Evolutionary conservation across 2,329 filamentous ascomycete genomes (phyloP).

Genomic region (Sordariomycetes sp.): DNA sequence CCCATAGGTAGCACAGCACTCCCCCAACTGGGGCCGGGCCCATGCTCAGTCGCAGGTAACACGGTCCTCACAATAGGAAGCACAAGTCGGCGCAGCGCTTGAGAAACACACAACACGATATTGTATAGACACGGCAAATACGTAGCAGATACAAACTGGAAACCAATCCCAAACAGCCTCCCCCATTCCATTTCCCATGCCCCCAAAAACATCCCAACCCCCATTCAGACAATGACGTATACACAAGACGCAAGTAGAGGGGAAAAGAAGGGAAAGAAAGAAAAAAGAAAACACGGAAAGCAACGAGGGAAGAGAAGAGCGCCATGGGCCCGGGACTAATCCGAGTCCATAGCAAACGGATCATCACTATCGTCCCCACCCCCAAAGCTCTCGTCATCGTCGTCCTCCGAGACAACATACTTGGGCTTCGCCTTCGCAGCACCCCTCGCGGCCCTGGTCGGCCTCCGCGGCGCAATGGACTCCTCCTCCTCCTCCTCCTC

Average conservation of each 20-base stretch:
- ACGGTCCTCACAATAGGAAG: no score
- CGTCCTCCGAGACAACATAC: slow-evolving; percentile 17
- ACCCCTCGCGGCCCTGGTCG: slow-evolving; percentile 31
- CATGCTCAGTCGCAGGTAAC: no score
- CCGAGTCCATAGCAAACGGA: slow-evolving; percentile 30
- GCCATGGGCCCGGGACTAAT: slow-evolving; percentile 9
- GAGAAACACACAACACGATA: no score
- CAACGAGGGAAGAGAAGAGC: not conserved
- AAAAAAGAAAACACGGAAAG: not conserved
- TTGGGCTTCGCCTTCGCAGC: slow-evolving; percentile 20
- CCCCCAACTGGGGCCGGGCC: no score
- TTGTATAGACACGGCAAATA: not conserved
- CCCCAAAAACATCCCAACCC: not conserved
- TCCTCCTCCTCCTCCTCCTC: slow-evolving; percentile 23
- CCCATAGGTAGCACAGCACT: no score
- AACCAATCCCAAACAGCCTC: not conserved
- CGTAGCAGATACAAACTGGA: not conserved
- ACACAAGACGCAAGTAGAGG: not conserved
- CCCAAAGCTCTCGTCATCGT: slow-evolving; percentile 21
- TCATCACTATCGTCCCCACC: slow-evolving; percentile 22
- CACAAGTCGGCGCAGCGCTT: no score
- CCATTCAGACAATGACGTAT: not conserved
- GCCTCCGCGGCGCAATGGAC: slow-evolving; percentile 21
- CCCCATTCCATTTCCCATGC: not conserved
- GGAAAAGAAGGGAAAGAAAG: not conserved